These are phyloP conservation scores for Podospora comata DNA, from an alignment of 495 filamentous ascomycete genomes.

Conservation along the genomic window DNA sequence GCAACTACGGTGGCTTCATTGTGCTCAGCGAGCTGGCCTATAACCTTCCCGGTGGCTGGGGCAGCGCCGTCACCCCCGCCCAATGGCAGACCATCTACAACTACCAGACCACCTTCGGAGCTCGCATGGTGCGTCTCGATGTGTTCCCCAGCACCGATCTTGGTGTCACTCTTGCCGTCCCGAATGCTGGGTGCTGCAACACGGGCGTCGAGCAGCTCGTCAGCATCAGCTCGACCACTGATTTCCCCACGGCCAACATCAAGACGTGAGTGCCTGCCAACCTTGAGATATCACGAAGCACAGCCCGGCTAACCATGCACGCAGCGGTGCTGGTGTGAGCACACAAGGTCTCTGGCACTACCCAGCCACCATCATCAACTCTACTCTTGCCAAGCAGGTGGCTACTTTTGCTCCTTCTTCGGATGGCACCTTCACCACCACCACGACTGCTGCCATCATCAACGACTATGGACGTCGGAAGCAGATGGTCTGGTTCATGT, in stretches of 20 bases:
- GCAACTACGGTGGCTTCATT: constrained; percentile 59
- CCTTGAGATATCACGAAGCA: background rate
- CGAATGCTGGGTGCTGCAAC: constrained; percentile 37
- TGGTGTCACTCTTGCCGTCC: constrained; percentile 22
- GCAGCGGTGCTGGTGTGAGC: constrained; percentile 23
- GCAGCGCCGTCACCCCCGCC: constrained; percentile 53
- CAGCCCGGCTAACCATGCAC: background rate
- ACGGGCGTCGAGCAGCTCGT: constrained; percentile 51
- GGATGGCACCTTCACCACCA: constrained; percentile 23
- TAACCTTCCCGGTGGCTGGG: constrained; percentile 47
- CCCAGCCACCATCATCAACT: constrained; percentile 53
- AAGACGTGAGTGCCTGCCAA: constrained; percentile 27
- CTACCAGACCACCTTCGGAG: constrained; percentile 57
- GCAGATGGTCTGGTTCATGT: constrained; percentile 62
- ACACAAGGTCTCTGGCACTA: constrained; percentile 55
- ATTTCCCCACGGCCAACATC: constrained; percentile 52
- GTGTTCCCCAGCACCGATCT: constrained; percentile 47
- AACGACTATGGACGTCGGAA: constrained; percentile 56
- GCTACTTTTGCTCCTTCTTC: constrained; percentile 46
- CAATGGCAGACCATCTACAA: constrained; percentile 57
- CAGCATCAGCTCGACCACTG: constrained; percentile 46
- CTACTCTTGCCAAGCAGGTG: constrained; percentile 51
- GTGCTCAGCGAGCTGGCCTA: constrained; percentile 57
- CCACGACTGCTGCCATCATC: constrained; percentile 57
- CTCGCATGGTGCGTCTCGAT: constrained; percentile 61